These are phyloP conservation scores for Cymodocea nodosa DNA, from an alignment of 116 monocot species.

Conservation along the genomic window DNA sequence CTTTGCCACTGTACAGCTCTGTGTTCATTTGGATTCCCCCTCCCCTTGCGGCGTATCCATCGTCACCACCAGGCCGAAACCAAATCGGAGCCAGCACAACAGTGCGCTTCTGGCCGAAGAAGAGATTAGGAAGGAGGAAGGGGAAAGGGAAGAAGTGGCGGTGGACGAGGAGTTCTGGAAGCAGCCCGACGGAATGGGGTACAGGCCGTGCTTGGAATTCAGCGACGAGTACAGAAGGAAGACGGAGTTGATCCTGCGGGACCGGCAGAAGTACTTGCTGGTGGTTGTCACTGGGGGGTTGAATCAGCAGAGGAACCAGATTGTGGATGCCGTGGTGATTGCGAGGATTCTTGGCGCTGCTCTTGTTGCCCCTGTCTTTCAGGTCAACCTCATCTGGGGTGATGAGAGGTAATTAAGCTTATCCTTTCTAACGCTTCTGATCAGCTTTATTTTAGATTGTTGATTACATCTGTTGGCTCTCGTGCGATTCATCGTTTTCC, in stretches of 20 bases:
- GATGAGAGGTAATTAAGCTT: constrained; percentile 50
- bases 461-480: no score
- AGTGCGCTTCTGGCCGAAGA: no score
- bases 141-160: background rate
- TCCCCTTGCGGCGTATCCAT: constrained; percentile 14
- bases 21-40: constrained; percentile 14
- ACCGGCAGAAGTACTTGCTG: constrained; percentile 40
- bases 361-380: constrained; percentile 73
- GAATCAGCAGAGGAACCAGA: constrained; percentile 92
- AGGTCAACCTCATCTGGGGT: constrained; percentile 83
- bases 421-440: background rate
- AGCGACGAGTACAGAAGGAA: constrained; percentile 29
- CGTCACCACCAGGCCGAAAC: constrained; percentile 2
- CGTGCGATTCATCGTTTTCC: no score
- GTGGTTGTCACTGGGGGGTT: constrained; percentile 85
- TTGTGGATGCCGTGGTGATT: constrained; percentile 87
- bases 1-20: constrained; percentile 22
- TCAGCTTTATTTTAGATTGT: background rate
- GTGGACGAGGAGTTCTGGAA: constrained; percentile 44
- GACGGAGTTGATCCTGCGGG: constrained; percentile 17
- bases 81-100: background rate
- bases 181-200: constrained; percentile 74
- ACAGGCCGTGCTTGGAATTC: constrained; percentile 55
- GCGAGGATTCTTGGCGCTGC: constrained; percentile 86
- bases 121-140: background rate